Evolutionary conservation across 208 protist genomes (phyloP), one percentile per base, ranked within the genome.

Genomic region (Leptomonas seymouri): DNA sequence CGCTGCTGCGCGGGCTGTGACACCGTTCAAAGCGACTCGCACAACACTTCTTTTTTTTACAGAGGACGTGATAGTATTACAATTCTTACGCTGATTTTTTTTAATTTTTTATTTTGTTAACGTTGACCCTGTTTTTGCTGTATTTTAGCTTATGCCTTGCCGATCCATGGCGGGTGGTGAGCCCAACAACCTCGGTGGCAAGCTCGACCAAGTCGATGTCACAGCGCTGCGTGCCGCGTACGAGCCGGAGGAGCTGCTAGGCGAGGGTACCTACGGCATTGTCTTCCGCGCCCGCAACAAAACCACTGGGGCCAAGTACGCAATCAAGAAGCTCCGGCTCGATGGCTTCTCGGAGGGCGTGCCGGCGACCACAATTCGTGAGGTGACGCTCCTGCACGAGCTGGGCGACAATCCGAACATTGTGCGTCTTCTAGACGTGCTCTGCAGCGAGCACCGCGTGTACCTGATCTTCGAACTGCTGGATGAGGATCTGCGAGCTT

Each of bases 401-500:
- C 82, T 98, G 4, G 81, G 71, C 73, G 82, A 93, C 69, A 93
- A 98, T 67, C 86, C 90, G 0, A 98, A 98, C 70, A 82, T 98
- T 1, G 93, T 98, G 34, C 84, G 83, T 21, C 84, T 99, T 23
- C 78, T 98, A 15, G 97, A 99, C 49, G 96, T 99, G 5, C 82
- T 99, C n/a, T 97, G 98, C 73, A 90, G 85, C n/a, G 80, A 97
- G 25, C 94, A 93, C 57, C 97, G 97, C 46, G 87, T 99, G 3
- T 98, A 98, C 46, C 79, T 99, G 16, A 97, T 99, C 39, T 99
- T 99, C 75, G 98, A 99, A 82, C 94, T 97, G 58, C 80, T 99
- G 8, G 86, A 98, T 36, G 89, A 98, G 62, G 98, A 99, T 72
- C 80, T 99, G 54, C 98, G 98, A 53, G 58, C 28, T 0, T 91